phyloP scores from a whole-genome alignment of 768 basidiomycete genomes.

The Rhizopogon vinicolor region DNA sequence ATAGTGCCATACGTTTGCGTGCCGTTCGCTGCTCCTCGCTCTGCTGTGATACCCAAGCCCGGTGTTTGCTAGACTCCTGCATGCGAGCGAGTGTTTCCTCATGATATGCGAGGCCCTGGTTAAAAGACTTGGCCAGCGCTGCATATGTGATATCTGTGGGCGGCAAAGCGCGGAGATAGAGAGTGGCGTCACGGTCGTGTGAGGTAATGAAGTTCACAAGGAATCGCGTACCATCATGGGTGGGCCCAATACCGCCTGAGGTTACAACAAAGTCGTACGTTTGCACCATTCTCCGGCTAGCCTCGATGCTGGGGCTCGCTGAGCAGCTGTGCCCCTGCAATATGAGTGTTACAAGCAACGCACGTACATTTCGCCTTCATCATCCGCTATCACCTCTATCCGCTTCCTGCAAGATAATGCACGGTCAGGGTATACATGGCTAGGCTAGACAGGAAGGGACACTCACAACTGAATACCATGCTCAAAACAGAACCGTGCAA shows the following conservation, averaged over 20 bases:
- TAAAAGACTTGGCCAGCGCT: conserved; percentile 83
- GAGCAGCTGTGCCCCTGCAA: not conserved
- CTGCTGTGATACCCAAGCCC: conserved; percentile 55
- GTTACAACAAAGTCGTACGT: conserved; percentile 90
- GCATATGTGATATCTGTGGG: conserved; percentile 80
- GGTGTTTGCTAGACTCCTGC: conserved; percentile 51
- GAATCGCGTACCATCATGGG: conserved; percentile 69
- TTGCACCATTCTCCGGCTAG: conserved; percentile 73
- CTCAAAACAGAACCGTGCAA: conserved; percentile 87
- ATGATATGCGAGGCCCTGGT: conserved; percentile 65
- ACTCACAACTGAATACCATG: conserved; percentile 75
- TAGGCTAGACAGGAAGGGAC: not conserved
- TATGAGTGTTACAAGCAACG: not conserved
- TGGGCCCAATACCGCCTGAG: conserved; percentile 88
- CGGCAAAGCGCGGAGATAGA: not conserved
- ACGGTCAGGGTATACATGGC: conserved; percentile 9
- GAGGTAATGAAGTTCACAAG: not conserved
- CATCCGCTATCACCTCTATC: conserved; percentile 89
- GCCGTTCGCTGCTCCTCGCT: conserved; percentile 73
- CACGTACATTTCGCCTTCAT: conserved; percentile 83
- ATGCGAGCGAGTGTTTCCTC: conserved; percentile 75
- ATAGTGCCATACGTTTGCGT: conserved; percentile 84
- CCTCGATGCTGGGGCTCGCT: conserved; percentile 58
- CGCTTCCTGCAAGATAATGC: conserved; percentile 50
- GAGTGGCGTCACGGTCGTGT: not conserved